phyloP scores from a whole-genome alignment of 1,284 basidiomycete species.

The Coriolopsis trogii region DNA sequence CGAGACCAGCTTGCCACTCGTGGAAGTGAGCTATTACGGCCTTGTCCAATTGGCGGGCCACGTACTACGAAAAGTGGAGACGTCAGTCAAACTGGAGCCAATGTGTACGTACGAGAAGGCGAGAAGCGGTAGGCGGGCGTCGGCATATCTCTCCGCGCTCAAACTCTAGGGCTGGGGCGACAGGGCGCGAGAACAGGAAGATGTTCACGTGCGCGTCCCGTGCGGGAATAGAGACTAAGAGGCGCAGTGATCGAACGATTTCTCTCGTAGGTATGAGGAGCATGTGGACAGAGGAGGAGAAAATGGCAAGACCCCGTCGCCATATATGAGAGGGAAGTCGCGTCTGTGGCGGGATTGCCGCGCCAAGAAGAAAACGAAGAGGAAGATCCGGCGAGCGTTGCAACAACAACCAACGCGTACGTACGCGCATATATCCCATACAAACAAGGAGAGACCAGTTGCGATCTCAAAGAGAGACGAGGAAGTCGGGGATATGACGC shows the following conservation, averaged over 20 bases:
- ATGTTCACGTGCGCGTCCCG: conserved; percentile 8
- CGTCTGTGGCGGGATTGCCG: not conserved
- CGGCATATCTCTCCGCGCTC: not conserved
- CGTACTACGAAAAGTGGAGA: conserved; percentile 56
- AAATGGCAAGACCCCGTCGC: conserved; percentile 2
- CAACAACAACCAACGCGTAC: not conserved
- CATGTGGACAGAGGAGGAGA: not conserved
- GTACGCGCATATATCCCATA: not conserved
- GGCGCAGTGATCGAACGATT: conserved; percentile 2
- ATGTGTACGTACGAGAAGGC: not conserved
- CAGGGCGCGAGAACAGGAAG: conserved; percentile 3
- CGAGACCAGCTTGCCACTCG: conserved; percentile 98
- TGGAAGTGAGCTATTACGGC: conserved; percentile 98
- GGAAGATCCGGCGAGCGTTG: conserved; percentile 7
- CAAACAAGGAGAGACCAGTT: not conserved
- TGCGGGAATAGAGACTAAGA: not conserved
- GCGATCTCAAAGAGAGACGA: no score
- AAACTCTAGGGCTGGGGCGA: not conserved
- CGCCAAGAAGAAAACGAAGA: not conserved
- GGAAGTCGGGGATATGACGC: conserved; percentile 37
- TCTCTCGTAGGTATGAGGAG: not conserved
- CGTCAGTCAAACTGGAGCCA: conserved; percentile 6
- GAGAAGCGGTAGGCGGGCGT: not conserved
- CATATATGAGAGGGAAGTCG: not conserved
- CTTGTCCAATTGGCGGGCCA: conserved; percentile 74